Percentiles rank a stretch among this genome's conserved stretches.
These are phyloP conservation scores for Cyclaneusma minus DNA, from an alignment of 2,329 filamentous ascomycete species.

Conservation along the genomic window DNA sequence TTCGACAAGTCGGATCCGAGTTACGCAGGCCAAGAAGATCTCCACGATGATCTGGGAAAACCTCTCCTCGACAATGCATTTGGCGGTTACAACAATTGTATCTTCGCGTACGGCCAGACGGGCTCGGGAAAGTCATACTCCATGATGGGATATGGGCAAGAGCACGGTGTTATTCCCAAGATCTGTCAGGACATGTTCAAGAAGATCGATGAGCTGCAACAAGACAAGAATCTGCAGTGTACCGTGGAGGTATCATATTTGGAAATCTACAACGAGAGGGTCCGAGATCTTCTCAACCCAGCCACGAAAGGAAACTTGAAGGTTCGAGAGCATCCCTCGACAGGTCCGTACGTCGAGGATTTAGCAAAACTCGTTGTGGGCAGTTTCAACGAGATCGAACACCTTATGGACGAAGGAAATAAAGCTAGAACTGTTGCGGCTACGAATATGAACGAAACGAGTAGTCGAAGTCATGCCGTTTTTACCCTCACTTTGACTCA, in stretches of 20 bases:
- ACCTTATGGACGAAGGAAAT: constrained; percentile 98
- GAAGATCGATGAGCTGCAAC: constrained; percentile 55
- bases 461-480: constrained; percentile 92
- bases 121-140: constrained; percentile 98
- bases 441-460: constrained; percentile 99
- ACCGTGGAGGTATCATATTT: constrained; percentile 97
- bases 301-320: constrained; percentile 92
- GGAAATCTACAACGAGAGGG: constrained; percentile 98
- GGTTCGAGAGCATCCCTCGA: constrained; percentile 93
- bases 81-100: constrained; percentile 97
- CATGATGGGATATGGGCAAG: constrained; percentile 98
- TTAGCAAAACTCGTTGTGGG: constrained; percentile 87
- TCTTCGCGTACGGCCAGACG: constrained; percentile 97
- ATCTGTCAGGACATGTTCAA: constrained; percentile 98
- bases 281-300: constrained; percentile 88
- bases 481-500: constrained; percentile 94
- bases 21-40: constrained; percentile 79
- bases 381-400: constrained; percentile 88
- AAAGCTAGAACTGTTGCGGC: constrained; percentile 95
- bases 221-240: constrained; percentile 64
- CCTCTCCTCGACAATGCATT: constrained; percentile 96
- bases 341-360: constrained; percentile 95
- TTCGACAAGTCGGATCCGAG: constrained; percentile 69
- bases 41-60: constrained; percentile 76
- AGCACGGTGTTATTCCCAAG: constrained; percentile 86